These are phyloP conservation scores for Candida khao-thaluensis DNA, from an alignment of 805 yeast species.

Conservation along the genomic window DNA sequence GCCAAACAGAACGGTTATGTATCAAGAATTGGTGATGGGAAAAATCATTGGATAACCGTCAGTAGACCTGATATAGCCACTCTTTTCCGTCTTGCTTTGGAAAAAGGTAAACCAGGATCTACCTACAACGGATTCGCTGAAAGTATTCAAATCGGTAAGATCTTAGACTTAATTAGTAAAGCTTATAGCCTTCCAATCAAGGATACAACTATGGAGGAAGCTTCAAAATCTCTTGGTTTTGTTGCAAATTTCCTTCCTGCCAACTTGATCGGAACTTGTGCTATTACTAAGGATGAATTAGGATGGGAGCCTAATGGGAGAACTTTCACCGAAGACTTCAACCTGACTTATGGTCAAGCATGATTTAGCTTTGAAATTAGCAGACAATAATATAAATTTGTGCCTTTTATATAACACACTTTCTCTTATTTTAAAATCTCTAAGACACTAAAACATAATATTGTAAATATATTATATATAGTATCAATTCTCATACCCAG, in stretches of 20 bases:
- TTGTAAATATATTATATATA: too few species aligned
- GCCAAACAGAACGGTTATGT: constrained; percentile 32
- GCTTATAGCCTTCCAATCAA: constrained; percentile 14
- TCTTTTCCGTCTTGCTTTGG: constrained; percentile 18
- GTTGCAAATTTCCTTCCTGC: background rate
- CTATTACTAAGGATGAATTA: constrained; percentile 19
- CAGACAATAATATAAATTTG: too few species aligned
- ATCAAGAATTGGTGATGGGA: constrained; percentile 31
- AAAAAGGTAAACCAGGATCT: constrained; percentile 12
- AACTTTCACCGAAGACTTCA: background rate
- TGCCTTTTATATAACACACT: too few species aligned
- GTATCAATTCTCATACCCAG: too few species aligned
- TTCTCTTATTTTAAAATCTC: too few species aligned
- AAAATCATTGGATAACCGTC: constrained; percentile 30
- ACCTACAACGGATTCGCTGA: constrained; percentile 17
- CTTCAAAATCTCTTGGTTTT: constrained; percentile 14
- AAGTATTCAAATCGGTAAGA: constrained; percentile 19
- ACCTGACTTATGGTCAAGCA: background rate
- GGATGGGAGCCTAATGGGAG: constrained; percentile 25
- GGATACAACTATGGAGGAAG: constrained; percentile 17
- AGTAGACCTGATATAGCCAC: constrained; percentile 31
- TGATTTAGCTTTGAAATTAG: background rate
- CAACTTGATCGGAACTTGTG: constrained; percentile 13
- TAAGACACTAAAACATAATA: too few species aligned
- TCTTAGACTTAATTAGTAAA: constrained; percentile 26